Evolutionary conservation across 225 moss, liverwort and hornwort species (phyloP).

Genomic region (Bryoerythrophyllum caledonicum): DNA sequence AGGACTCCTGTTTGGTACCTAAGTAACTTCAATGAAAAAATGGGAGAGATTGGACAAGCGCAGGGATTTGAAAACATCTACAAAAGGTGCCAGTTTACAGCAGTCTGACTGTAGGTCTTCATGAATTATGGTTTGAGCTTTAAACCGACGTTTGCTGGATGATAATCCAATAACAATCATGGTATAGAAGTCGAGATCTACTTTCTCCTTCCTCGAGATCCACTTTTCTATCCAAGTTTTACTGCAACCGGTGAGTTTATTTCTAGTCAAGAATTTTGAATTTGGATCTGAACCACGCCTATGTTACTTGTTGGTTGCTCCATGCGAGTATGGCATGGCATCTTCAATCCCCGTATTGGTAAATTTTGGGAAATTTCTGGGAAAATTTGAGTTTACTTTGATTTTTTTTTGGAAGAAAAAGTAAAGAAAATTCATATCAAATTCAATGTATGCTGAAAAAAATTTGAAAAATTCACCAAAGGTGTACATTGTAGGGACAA

Average conservation of each 20-base stretch:
- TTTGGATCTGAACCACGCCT: neutral
- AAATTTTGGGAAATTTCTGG: too few species aligned
- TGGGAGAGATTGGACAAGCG: constrained; percentile 5
- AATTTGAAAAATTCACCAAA: too few species aligned
- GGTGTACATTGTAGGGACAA: too few species aligned
- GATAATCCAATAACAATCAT: neutral
- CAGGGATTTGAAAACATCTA: constrained; percentile 37
- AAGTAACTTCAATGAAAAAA: constrained; percentile 27
- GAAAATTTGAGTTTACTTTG: too few species aligned
- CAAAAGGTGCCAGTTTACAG: constrained; percentile 35
- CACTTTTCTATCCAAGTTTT: neutral
- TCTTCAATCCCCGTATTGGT: constrained; percentile 41
- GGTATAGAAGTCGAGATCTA: neutral
- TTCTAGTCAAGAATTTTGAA: neutral
- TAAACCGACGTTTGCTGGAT: neutral
- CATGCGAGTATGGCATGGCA: constrained; percentile 44
- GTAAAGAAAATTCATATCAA: too few species aligned
- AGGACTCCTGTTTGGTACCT: constrained; percentile 49
- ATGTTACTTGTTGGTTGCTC: constrained; percentile 10
- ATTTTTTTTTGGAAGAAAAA: too few species aligned
- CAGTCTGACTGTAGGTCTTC: constrained; percentile 29
- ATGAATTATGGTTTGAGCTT: too few species aligned
- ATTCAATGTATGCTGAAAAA: too few species aligned
- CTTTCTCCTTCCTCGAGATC: neutral
- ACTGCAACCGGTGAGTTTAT: neutral